These are phyloP conservation scores for Colletotrichum sp. DNA, from an alignment of 2,329 filamentous ascomycete genomes.

Conservation along the genomic window DNA sequence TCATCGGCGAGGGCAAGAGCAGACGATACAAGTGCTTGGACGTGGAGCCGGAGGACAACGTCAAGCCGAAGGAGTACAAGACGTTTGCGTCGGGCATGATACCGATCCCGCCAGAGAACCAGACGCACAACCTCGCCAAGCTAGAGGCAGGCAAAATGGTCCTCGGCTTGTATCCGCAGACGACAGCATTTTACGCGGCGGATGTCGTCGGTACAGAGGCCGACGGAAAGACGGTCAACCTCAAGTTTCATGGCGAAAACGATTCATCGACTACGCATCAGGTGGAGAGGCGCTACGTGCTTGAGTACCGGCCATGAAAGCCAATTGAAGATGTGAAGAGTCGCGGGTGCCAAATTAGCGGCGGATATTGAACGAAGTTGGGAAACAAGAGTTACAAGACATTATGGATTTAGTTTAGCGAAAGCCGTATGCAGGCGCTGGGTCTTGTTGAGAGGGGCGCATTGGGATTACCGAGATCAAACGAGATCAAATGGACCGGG, in stretches of 20 bases:
- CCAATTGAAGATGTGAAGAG: slow-evolving; percentile 23
- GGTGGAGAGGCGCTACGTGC: slow-evolving; percentile 77
- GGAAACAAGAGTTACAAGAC: background rate
- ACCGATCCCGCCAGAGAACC: slow-evolving; percentile 66
- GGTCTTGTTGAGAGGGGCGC: background rate
- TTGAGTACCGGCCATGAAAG: slow-evolving; percentile 67
- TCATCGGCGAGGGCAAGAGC: slow-evolving; percentile 78
- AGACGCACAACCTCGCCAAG: slow-evolving; percentile 56
- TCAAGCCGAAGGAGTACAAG: slow-evolving; percentile 71
- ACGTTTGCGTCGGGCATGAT: slow-evolving; percentile 79
- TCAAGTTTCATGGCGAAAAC: slow-evolving; percentile 83
- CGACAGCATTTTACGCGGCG: slow-evolving; percentile 85
- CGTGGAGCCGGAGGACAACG: slow-evolving; percentile 75
- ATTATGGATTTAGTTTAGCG: background rate
- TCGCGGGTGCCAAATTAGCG: background rate
- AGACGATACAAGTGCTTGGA: slow-evolving; percentile 82
- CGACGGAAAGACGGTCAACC: slow-evolving; percentile 56
- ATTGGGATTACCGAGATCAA: slow-evolving; percentile 1
- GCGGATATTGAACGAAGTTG: background rate
- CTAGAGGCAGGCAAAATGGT: slow-evolving; percentile 74
- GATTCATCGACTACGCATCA: slow-evolving; percentile 75
- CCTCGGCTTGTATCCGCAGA: slow-evolving; percentile 80
- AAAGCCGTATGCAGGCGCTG: slow-evolving; percentile 1
- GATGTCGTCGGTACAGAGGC: slow-evolving; percentile 76
- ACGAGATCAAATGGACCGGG: slow-evolving; percentile 8